These are phyloP conservation scores for Trichomonascaceae sp. DNA, from an alignment of 1,139 yeast species.

Conservation along the genomic window DNA sequence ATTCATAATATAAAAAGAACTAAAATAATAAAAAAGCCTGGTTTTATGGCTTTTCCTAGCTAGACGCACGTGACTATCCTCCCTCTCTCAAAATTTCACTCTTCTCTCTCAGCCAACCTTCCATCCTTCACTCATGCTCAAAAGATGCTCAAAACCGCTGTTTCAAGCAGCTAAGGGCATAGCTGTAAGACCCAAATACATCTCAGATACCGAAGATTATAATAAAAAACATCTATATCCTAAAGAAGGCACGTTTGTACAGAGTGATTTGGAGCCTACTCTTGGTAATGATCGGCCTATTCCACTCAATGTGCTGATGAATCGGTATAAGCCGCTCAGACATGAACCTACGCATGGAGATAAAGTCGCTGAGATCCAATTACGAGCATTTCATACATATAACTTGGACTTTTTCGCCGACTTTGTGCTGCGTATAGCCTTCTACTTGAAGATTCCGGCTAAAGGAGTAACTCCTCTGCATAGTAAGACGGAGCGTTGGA, in stretches of 20 bases:
- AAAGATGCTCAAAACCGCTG: conserved; percentile 1
- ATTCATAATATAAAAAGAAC: background rate
- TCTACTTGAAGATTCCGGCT: conserved; percentile 79
- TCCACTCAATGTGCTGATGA: conserved; percentile 78
- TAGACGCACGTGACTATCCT: too few relatives aligned
- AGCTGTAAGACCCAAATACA: conserved; percentile 9
- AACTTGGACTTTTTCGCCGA: conserved; percentile 73
- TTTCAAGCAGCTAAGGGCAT: conserved; percentile 1
- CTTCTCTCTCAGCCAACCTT: background rate
- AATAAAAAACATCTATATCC: conserved; percentile 22
- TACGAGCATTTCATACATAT: conserved; percentile 67
- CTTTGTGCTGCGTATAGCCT: conserved; percentile 86
- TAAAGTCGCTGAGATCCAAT: conserved; percentile 55
- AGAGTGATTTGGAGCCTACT: conserved; percentile 22
- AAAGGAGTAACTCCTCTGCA: conserved; percentile 63
- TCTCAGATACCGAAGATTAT: conserved; percentile 20
- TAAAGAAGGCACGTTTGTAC: conserved; percentile 20
- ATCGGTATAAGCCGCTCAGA: conserved; percentile 74
- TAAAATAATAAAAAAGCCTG: background rate
- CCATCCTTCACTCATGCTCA: conserved; percentile 2
- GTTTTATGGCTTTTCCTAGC: too few relatives aligned
- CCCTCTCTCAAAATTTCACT: conserved; percentile 1
- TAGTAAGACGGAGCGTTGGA: conserved; percentile 78
- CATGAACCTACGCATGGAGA: conserved; percentile 65
- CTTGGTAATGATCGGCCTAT: conserved; percentile 44